These are phyloP conservation scores for Pinus albicaulis DNA, from an alignment of 75 land plant species.

Conservation along the genomic window DNA sequence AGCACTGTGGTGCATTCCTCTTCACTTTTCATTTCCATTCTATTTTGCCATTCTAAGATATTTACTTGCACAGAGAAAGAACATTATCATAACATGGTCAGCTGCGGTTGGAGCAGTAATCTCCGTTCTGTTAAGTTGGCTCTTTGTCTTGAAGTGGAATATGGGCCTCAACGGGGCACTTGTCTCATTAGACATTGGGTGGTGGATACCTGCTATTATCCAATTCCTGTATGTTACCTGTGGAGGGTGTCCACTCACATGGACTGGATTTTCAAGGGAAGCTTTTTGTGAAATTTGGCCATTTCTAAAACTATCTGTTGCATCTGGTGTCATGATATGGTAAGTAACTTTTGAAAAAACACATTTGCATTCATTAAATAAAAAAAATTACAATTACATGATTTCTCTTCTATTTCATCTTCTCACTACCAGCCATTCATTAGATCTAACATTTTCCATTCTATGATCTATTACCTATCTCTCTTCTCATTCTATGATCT, in stretches of 20 bases:
- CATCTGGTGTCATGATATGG: constrained; percentile 47
- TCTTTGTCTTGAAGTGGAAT: constrained; percentile 9
- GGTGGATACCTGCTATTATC: constrained; percentile 26
- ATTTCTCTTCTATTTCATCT: too few species aligned
- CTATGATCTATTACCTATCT: too few species aligned
- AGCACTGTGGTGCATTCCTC: constrained; percentile 5
- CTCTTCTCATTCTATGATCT: too few species aligned
- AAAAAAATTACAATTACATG: too few species aligned
- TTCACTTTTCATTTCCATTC: background rate
- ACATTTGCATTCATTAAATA: too few species aligned
- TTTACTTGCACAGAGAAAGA: constrained; percentile 15
- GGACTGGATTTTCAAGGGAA: constrained; percentile 29
- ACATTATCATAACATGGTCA: constrained; percentile 21
- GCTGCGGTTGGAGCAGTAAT: background rate
- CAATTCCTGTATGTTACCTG: constrained; percentile 6
- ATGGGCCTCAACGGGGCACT: constrained; percentile 33
- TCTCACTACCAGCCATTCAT: too few species aligned
- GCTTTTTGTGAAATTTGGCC: constrained; percentile 26
- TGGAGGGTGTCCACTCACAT: constrained; percentile 11
- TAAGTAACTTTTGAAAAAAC: background rate
- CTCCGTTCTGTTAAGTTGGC: constrained; percentile 21
- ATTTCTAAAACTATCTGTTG: constrained; percentile 32
- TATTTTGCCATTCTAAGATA: constrained; percentile 3
- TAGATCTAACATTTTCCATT: too few species aligned
- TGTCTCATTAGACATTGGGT: constrained; percentile 14